These are phyloP conservation scores for Plectosphaerella plurivora DNA, from an alignment of 2,329 filamentous ascomycete genomes.

Conservation along the genomic window DNA sequence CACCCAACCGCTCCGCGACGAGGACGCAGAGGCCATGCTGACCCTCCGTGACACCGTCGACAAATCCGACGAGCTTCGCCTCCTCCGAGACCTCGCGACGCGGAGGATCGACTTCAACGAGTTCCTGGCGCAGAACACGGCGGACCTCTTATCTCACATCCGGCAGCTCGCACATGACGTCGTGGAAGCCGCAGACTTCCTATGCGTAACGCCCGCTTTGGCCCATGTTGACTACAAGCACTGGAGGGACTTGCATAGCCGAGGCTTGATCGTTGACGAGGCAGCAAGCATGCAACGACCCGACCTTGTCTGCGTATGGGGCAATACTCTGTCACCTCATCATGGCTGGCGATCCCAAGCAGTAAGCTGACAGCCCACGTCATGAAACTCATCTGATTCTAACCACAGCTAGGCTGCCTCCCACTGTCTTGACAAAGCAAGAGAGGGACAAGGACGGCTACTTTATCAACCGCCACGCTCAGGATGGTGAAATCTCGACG, in stretches of 20 bases:
- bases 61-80: too few species aligned
- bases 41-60: too few species aligned
- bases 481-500: constrained; percentile 7
- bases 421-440: too few species aligned
- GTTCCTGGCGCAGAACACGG: too few species aligned
- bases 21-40: too few species aligned
- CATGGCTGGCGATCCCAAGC: constrained; percentile 14
- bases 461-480: constrained; percentile 5
- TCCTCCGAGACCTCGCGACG: too few species aligned
- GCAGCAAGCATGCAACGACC: constrained; percentile 13
- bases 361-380: constrained; percentile 4
- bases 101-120: too few species aligned
- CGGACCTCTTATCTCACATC: too few species aligned
- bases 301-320: constrained; percentile 17
- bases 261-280: constrained; percentile 16
- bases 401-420: background rate
- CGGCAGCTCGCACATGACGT: constrained; percentile 4
- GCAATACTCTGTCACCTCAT: constrained; percentile 16
- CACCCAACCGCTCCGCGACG: too few species aligned
- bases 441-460: background rate
- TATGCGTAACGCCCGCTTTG: constrained; percentile 3
- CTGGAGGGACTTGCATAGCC: background rate
- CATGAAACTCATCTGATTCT: background rate
- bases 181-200: constrained; percentile 15
- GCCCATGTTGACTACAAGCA: background rate